Evolutionary conservation across 2,329 filamentous ascomycete genomes (phyloP).

Genomic region (Alternaria alternata): DNA sequence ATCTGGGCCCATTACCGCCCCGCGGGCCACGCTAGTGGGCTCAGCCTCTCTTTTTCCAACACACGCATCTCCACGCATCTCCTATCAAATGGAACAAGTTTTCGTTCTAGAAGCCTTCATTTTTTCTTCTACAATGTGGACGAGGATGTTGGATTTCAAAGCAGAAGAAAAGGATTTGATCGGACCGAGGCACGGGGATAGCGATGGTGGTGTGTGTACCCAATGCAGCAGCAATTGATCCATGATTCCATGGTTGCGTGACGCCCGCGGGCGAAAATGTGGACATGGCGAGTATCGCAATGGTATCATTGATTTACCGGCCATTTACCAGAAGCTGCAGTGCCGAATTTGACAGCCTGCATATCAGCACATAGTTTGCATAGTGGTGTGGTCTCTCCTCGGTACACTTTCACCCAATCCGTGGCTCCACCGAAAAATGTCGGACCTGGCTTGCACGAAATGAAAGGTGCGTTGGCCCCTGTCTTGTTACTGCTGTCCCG

Average conservation of each 20-base stretch:
- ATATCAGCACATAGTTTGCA: not conserved
- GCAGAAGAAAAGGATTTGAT: not conserved
- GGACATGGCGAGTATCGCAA: not conserved
- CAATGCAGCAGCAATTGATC: not conserved
- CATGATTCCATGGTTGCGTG: constrained; percentile 5
- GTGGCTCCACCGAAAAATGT: constrained; percentile 5
- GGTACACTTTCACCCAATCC: not conserved
- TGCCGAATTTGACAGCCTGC: not conserved
- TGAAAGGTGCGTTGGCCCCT: constrained; percentile 4
- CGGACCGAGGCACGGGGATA: constrained; percentile 6
- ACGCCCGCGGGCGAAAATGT: not conserved
- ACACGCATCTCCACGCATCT: not conserved
- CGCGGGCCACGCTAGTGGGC: not conserved
- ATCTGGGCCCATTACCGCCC: constrained; percentile 2
- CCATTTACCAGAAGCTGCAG: not conserved
- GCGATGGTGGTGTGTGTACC: not conserved
- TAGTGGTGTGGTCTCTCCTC: not conserved
- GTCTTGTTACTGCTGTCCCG: constrained; percentile 3
- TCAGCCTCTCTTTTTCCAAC: not conserved
- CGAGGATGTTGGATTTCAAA: not conserved
- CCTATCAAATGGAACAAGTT: not conserved
- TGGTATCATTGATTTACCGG: not conserved
- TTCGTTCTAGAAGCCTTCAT: not conserved
- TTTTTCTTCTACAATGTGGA: not conserved
- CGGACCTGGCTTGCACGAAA: not conserved